These are phyloP conservation scores for Fusarium nisikadoi DNA, from an alignment of 2,329 filamentous ascomycete species.

Conservation along the genomic window DNA sequence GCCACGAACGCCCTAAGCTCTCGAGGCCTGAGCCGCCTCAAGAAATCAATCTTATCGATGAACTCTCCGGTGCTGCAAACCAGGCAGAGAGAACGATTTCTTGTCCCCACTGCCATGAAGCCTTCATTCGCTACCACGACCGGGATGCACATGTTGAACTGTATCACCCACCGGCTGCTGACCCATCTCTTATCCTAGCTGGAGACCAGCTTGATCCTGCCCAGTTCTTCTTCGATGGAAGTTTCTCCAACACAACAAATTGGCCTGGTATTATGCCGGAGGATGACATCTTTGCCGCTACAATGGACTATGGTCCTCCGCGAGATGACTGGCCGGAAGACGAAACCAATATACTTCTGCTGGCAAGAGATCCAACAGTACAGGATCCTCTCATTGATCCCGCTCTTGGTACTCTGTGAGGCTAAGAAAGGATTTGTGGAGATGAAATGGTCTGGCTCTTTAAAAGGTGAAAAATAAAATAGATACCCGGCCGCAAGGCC, in stretches of 20 bases:
- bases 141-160: conserved; percentile 58
- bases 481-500: conserved; percentile 41
- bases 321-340: conserved; percentile 57
- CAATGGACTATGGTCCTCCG: conserved; percentile 47
- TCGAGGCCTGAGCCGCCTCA: conserved; percentile 33
- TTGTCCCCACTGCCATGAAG: conserved; percentile 59
- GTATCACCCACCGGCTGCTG: conserved; percentile 36
- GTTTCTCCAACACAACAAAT: conserved; percentile 21
- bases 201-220: conserved; percentile 34
- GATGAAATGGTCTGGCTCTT: conserved; percentile 14
- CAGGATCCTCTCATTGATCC: conserved; percentile 49
- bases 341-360: conserved; percentile 56
- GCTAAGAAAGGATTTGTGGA: neutral
- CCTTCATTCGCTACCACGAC: conserved; percentile 63
- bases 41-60: conserved; percentile 52
- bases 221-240: conserved; percentile 37
- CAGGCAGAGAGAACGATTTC: conserved; percentile 55
- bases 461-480: conserved; percentile 26
- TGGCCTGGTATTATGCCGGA: conserved; percentile 43
- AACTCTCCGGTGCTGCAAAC: conserved; percentile 55
- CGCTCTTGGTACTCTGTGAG: conserved; percentile 37
- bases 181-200: conserved; percentile 41
- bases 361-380: conserved; percentile 46
- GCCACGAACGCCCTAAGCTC: conserved; percentile 58
- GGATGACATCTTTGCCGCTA: conserved; percentile 51